Evolutionary conservation across 371 early-diverging fungal genomes (phyloP), one percentile per base, ranked within the genome.

Genomic region (Syncephalis fuscata): DNA sequence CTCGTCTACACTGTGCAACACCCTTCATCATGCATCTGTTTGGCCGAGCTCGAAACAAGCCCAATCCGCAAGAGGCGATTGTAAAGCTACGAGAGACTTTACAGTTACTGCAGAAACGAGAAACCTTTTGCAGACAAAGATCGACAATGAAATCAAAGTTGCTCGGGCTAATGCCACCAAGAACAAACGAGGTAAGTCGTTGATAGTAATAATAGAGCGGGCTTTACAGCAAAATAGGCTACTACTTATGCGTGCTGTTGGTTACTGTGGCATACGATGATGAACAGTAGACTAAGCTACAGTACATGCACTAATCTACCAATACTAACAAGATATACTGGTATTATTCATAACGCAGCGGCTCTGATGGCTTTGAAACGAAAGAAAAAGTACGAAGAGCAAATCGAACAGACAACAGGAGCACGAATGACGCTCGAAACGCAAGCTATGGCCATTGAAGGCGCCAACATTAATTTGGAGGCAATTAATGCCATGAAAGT

Each of bases 391-490:
- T 84, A 76, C 51, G 90, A 92, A 56, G 66, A 58, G 42, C 86
- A 90, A 53, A 75, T 92, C 41, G 88, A 86, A 48, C 89, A 92
- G 63, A 80, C 92, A 49, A 74, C 76, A 46, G 89, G 88, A 7
- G 74, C 92, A 23, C 71, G 86, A 24, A 73, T 92, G 80, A 91
- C 92, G 36, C 74, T 98, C 45, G 98, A 98, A 57, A 80, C 85
- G 15, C 95, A 94, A 65, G 82, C 85, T 48, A 85, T 91, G 85
- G 80, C 93, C 8, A 92, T 98, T 53, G 98, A 98, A 62, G 87
- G 74, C 51, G 92, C 96, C 36, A 94, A 92, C 58, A 82, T 96
- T 51, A 94, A 95, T 60, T 57, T 91, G 54, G 93, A 95, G 58
- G 85, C 92, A 1, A 87, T 95, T 82, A 79, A 85, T 54, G 93